Conservation (phyloP, 164 flowering plant genomes). For the Vitis cinerea region DNA sequence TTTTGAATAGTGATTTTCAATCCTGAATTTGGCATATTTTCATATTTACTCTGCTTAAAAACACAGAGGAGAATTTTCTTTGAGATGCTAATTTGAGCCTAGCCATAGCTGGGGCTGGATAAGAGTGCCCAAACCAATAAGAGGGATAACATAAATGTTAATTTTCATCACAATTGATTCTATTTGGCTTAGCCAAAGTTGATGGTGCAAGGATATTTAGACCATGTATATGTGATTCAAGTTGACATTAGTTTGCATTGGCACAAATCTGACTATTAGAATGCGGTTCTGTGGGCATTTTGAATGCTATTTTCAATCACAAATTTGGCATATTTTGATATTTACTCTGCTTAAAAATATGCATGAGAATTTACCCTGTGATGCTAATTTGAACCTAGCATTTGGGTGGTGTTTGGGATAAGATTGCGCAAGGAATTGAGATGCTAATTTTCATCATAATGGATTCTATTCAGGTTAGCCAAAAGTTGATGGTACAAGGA, state of each 20-base stretch:
- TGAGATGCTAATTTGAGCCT: too few relatives aligned
- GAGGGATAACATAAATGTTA: too few relatives aligned
- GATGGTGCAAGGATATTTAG: too few relatives aligned
- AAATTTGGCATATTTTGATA: background rate
- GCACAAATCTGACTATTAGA: background rate
- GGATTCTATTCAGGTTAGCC: constrained; percentile 63
- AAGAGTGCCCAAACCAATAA: too few relatives aligned
- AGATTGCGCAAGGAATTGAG: background rate
- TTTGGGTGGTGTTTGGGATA: background rate
- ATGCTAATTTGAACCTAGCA: background rate
- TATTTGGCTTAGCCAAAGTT: too few relatives aligned
- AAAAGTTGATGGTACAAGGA: constrained; percentile 98
- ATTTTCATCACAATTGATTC: too few relatives aligned
- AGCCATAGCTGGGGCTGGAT: too few relatives aligned
- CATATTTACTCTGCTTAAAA: too few relatives aligned
- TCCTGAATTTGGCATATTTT: too few relatives aligned
- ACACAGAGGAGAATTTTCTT: too few relatives aligned
- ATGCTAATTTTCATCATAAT: constrained; percentile 1
- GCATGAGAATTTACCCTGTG: background rate
- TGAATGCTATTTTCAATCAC: background rate
- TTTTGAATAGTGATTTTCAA: too few relatives aligned
- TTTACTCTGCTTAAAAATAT: background rate
- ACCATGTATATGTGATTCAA: background rate
- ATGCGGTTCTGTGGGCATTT: background rate
- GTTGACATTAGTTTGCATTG: background rate